Conservation (phyloP, 148 eudicot genomes). For the Chenopodium suecicum region DNA sequence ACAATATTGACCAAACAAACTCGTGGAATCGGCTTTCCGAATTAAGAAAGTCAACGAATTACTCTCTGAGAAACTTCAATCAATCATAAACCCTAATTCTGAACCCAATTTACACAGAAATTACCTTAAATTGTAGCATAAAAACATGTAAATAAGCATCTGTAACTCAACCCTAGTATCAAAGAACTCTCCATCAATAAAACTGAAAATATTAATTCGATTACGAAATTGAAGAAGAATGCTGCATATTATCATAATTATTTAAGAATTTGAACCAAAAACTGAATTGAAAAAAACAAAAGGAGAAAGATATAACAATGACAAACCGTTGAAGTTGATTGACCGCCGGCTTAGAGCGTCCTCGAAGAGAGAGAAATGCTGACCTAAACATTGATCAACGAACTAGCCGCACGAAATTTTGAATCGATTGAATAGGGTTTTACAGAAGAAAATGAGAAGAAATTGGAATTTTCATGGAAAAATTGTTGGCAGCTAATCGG, state of each 20-base stretch:
- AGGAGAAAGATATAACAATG: neutral
- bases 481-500: neutral
- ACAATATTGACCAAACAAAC: neutral
- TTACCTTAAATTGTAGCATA: neutral
- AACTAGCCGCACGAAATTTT: neutral
- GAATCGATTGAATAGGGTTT: neutral
- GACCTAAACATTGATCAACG: conserved; percentile 15
- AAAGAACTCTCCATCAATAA: neutral
- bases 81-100: conserved; percentile 2
- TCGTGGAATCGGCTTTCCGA: neutral
- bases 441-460: neutral
- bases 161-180: neutral
- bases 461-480: neutral
- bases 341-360: conserved; percentile 15
- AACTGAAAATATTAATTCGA: neutral
- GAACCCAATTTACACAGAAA: neutral
- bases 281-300: too few relatives aligned
- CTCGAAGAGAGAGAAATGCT: conserved; percentile 19
- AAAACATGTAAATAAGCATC: neutral
- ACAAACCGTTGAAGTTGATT: conserved; percentile 24
- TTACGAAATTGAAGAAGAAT: neutral
- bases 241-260: neutral
- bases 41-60: neutral
- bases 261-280: too few relatives aligned
- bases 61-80: neutral